These are phyloP conservation scores for Pestalotiopsis fici DNA, from an alignment of 2,329 filamentous ascomycete genomes.

Conservation along the genomic window DNA sequence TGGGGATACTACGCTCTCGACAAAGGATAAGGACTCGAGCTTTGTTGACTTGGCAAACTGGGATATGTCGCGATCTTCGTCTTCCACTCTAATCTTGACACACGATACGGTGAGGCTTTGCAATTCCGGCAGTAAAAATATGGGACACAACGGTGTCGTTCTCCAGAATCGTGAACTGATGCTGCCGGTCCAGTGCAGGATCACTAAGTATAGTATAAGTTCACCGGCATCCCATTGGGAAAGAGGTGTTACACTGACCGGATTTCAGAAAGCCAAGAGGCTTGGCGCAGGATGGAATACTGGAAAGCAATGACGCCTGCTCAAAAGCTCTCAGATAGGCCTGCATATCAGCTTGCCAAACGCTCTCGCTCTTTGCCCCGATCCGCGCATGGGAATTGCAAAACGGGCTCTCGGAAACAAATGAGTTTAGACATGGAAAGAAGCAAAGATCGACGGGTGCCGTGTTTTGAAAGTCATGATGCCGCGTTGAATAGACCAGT, in stretches of 20 bases:
- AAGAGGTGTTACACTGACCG: not conserved
- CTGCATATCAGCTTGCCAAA: slow-evolving; percentile 5
- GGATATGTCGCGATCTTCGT: not conserved
- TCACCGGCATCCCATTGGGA: not conserved
- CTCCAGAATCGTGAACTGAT: not conserved
- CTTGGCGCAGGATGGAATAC: not conserved
- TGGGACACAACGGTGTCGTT: not conserved
- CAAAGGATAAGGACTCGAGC: not conserved
- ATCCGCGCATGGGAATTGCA: slow-evolving; percentile 1
- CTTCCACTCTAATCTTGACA: not conserved
- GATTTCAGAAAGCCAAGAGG: not conserved
- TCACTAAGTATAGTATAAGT: not conserved
- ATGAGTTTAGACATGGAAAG: not conserved
- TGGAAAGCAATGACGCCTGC: not conserved
- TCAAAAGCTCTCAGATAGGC: slow-evolving; percentile 1
- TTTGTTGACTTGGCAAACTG: not conserved
- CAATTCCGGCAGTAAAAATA: not conserved
- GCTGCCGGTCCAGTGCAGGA: slow-evolving; percentile 1
- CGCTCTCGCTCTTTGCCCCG: not conserved
- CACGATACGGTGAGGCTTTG: not conserved
- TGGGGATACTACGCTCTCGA: not conserved
- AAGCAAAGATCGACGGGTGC: not conserved
- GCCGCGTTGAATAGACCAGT: not conserved
- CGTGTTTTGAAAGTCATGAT: not conserved
- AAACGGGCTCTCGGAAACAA: slow-evolving; percentile 7